These are phyloP conservation scores for Trapa bicornis DNA, from an alignment of 345 rosid species.

Conservation along the genomic window DNA sequence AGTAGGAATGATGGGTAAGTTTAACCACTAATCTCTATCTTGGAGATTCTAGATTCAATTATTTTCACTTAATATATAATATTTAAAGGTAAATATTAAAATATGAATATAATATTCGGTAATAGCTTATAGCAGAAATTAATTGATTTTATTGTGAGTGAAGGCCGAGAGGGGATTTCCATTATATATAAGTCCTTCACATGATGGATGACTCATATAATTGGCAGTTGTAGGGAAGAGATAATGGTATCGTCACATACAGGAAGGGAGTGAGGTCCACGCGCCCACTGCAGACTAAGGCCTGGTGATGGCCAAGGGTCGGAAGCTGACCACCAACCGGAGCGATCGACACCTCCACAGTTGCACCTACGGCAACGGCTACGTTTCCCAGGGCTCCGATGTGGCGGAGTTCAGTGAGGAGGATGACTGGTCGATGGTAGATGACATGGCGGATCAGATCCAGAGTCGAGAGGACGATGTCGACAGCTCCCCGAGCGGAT, in stretches of 20 bases:
- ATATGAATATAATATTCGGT: too few relatives aligned
- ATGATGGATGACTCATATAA: too few relatives aligned
- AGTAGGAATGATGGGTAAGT: too few relatives aligned
- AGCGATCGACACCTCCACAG: conserved; percentile 21
- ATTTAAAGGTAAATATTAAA: too few relatives aligned
- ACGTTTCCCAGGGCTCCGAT: background rate
- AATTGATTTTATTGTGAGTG: too few relatives aligned
- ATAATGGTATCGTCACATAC: conserved; percentile 1
- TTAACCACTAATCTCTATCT: too few relatives aligned
- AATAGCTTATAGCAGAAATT: too few relatives aligned
- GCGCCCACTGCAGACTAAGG: background rate
- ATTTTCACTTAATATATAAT: too few relatives aligned
- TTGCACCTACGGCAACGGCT: conserved; percentile 4
- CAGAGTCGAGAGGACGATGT: background rate
- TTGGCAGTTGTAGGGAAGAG: background rate
- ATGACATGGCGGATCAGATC: background rate
- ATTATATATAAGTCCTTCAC: too few relatives aligned
- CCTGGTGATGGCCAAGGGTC: conserved; percentile 20
- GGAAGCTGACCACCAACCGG: conserved; percentile 17
- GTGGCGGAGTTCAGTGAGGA: conserved; percentile 18
- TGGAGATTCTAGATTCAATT: too few relatives aligned
- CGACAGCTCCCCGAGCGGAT: background rate
- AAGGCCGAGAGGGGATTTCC: too few relatives aligned
- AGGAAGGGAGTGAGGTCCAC: background rate
- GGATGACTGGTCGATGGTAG: conserved; percentile 15